Base-by-base conservation (phyloP, 2,329 filamentous ascomycete species). In the Calycina marina region DNA sequence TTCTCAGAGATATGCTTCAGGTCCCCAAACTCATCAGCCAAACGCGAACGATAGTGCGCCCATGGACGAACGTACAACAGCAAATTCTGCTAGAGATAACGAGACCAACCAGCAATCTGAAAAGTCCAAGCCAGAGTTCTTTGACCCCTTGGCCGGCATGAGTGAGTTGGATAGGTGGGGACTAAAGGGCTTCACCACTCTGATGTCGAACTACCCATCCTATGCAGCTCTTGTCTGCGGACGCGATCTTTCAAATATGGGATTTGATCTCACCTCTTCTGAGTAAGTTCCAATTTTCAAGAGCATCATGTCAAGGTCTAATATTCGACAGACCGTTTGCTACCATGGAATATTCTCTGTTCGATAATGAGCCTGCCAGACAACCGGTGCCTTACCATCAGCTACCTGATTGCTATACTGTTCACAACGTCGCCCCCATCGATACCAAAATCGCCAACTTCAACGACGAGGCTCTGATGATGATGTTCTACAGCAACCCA, bases 401-500 rank as follows among this genome's bases (percentile, higher is more conserved):
- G 9, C 54, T 77, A 17, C 73, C 73, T 0, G 73, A 78, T 28
- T 78, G 73, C 52, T 78, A 78, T 47, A 67, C 64, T 32, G 73
- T 78, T 18, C 72, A 65, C 39, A 78, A 78, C 39, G 70, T 76
- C 15, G 70, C 74, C 41, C 63, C 69, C 3, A 65, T 78, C 32
- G 70, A 77, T 39, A 70, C 63, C 44, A 77, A 77, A 52, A 72
- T 77, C 30, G 60, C 61, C 25, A 75, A 66, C 40, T 77, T 78
- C 53, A 77, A 76, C 42, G 73, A 78, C 40, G 73, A 78, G 53
- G 76, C 73, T 0, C 55, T 78, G 29, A 71, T 78, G 52, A 76
- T 69, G 64, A 77, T 78, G 41, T 78, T 78, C 47, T 77, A 78
- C 52, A 74, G 68, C 53, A 74, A 69, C 38, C 69, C 73, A 5